Base-by-base conservation (phyloP, 2,329 filamentous ascomycete genomes). In the Golovinomyces cichoracearum region DNA sequence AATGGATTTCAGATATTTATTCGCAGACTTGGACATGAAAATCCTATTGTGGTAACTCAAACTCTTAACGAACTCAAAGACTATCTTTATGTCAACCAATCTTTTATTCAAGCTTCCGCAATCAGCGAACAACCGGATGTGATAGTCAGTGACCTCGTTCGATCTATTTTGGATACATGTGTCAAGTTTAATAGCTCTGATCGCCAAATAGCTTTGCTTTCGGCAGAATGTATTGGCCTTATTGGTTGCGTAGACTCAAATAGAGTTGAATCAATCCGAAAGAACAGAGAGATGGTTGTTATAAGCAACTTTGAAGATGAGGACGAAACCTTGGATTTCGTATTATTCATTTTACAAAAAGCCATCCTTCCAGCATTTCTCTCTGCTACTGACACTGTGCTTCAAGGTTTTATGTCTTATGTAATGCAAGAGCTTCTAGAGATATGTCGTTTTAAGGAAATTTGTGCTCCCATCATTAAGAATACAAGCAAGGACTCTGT, bases 231-330 rank as follows among this genome's bases (percentile, higher is more conserved):
- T 54, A 69, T 98, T 35, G 92, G 92, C 0, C 70, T 92, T 19
- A 76, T 98, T 48, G 90, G 92, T 5, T 93, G 86, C 54, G 66
- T 98, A 21, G 92, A 98, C 61, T 80, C 88, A 1, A 93, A 93
- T 57, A 76, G 83, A 51, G 74, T 94, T 1, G 90, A 98, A 57
- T 75, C 76, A 0, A 72, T 80, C 10, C 74, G 82, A 50, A 79
- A 83, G 56, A 80, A 84, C 55, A 77, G 74, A 53, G 80, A 84
- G n/a, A 81, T 94, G 48, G 74, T 95, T 22, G 76, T 95, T 46
- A 64, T 86, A 33, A 80, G 82, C 47, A 95, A 98, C 60, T 95
- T 98, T 57, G 74, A 80, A 41, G 72, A 74, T 42, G 69, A 74
- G 15, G 73, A 74, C 47, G 88, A 99, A 61, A 82, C 79, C 0